Base-by-base conservation (phyloP, 2,329 filamentous ascomycete genomes). In the Graphilbum sp. region DNA sequence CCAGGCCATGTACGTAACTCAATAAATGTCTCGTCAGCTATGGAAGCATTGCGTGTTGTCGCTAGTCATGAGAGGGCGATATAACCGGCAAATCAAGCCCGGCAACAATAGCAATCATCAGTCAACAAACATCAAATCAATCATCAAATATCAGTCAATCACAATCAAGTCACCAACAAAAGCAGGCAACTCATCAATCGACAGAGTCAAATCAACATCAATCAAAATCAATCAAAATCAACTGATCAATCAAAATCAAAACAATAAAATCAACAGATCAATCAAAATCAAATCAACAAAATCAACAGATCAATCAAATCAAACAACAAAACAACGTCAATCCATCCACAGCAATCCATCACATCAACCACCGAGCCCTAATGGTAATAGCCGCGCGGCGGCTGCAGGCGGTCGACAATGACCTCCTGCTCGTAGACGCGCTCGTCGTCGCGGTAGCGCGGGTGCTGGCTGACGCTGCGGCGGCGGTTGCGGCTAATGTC, bases 371-470 rank as follows among this genome's bases (percentile, higher is more conserved):
- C 27, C 10, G 7, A 30, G 9, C 27, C 5, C 10, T 30, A 30
- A 31, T 50, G n/a, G n/a, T n/a, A 42, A 20, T 54, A 57, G 0
- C 45, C 38, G 38, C 49, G 52, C 23, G 42, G 38, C 3, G 49
- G 43, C 23, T 46, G 45, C 2, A 35, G 34, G 38, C 55, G 61
- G 38, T 84, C 78, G 48, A 75, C 78, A 35, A 77, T 57, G 38
- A 82, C 63, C 51, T 84, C 79, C 24, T 73, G 69, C 59, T 84
- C 79, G 43, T 73, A 69, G 46, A 78, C 64, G 18, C 68, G 62
- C 48, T 80, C 75, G 38, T 81, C 75, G 31, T 76, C 75, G 38
- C 53, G 54, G 44, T 58, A 45, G 12, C 46, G 44, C 16, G 47
- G 45, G 17, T 37, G 41, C 4, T 34, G 37, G 39, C 37, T 43